A percentile compares a stretch with the other conserved stretches of the same genome.
phyloP scores from a whole-genome alignment of 768 basidiomycete genomes.

The Pleurotus djamor region DNA sequence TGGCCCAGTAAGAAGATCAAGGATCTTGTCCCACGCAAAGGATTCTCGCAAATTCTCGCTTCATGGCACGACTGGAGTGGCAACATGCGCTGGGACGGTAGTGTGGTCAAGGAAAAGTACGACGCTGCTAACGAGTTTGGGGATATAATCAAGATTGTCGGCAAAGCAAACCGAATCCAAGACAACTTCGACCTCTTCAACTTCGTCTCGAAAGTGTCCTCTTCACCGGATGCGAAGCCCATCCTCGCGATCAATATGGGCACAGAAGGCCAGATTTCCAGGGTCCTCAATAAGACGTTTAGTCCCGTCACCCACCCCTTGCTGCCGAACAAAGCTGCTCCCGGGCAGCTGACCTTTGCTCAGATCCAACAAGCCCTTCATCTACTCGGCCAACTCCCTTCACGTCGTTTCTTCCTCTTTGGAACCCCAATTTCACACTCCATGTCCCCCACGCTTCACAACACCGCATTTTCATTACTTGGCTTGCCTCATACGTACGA shows the following conservation, averaged over 20 bases:
- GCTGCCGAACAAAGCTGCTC: slow-evolving; percentile 85
- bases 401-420: slow-evolving; percentile 80
- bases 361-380: slow-evolving; percentile 83
- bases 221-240: slow-evolving; percentile 60
- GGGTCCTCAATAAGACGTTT: slow-evolving; percentile 82
- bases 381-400: slow-evolving; percentile 76
- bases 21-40: slow-evolving; percentile 60
- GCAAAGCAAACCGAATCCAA: slow-evolving; percentile 69
- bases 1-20: slow-evolving; percentile 64
- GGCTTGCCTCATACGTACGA: slow-evolving; percentile 84
- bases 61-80: slow-evolving; percentile 98
- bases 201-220: slow-evolving; percentile 56
- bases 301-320: slow-evolving; percentile 90
- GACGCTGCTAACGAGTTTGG: slow-evolving; percentile 63
- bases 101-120: slow-evolving; percentile 67
- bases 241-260: slow-evolving; percentile 97
- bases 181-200: slow-evolving; percentile 80
- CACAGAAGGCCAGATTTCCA: slow-evolving; percentile 81
- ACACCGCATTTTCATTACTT: slow-evolving; percentile 77
- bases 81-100: slow-evolving; percentile 74
- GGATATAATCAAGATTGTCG: slow-evolving; percentile 92
- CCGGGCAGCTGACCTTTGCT: slow-evolving; percentile 88
- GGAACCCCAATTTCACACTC: slow-evolving; percentile 88
- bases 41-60: slow-evolving; percentile 77
- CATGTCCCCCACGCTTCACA: slow-evolving; percentile 92